These are phyloP conservation scores for Beauveria brongniartii DNA, from an alignment of 2,329 filamentous ascomycete genomes.

Conservation along the genomic window DNA sequence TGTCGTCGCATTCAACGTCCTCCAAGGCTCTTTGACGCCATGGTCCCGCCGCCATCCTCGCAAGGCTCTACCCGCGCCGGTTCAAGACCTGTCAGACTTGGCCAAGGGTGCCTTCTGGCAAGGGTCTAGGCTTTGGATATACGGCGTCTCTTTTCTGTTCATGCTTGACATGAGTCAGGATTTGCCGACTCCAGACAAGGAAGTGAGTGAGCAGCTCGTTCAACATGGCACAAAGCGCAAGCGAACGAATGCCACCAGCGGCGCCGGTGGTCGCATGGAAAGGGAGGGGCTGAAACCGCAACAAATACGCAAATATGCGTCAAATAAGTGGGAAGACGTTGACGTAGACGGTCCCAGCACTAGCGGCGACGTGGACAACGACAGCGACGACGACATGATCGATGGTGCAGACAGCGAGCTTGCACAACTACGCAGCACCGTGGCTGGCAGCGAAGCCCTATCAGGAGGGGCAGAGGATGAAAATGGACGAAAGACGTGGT, in stretches of 20 bases:
- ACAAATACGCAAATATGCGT: slow-evolving; percentile 32
- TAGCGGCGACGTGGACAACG: slow-evolving; percentile 25
- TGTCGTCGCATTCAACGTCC: slow-evolving; percentile 70
- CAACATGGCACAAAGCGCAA: slow-evolving; percentile 44
- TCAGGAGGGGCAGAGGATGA: slow-evolving; percentile 14
- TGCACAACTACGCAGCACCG: slow-evolving; percentile 24
- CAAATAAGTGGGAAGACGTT: slow-evolving; percentile 33
- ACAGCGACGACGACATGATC: slow-evolving; percentile 31
- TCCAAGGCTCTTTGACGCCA: slow-evolving; percentile 66
- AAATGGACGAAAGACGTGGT: slow-evolving; percentile 39
- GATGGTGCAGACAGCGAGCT: slow-evolving; percentile 25
- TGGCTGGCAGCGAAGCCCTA: slow-evolving; percentile 15
- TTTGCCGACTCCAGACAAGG: slow-evolving; percentile 33
- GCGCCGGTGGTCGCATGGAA: slow-evolving; percentile 46
- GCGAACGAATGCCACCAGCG: slow-evolving; percentile 37
- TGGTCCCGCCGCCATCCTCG: slow-evolving; percentile 83
- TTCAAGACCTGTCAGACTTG: slow-evolving; percentile 66
- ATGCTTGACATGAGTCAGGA: slow-evolving; percentile 83
- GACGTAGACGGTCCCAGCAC: slow-evolving; percentile 31
- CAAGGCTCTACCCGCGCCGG: slow-evolving; percentile 64
- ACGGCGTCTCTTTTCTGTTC: slow-evolving; percentile 76
- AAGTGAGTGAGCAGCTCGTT: slow-evolving; percentile 22
- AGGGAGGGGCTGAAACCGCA: slow-evolving; percentile 36
- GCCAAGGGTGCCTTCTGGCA: slow-evolving; percentile 85
- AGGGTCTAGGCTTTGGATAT: slow-evolving; percentile 71